These are phyloP conservation scores for Cercophora newfieldiana DNA, from an alignment of 495 filamentous ascomycete species.

Conservation along the genomic window DNA sequence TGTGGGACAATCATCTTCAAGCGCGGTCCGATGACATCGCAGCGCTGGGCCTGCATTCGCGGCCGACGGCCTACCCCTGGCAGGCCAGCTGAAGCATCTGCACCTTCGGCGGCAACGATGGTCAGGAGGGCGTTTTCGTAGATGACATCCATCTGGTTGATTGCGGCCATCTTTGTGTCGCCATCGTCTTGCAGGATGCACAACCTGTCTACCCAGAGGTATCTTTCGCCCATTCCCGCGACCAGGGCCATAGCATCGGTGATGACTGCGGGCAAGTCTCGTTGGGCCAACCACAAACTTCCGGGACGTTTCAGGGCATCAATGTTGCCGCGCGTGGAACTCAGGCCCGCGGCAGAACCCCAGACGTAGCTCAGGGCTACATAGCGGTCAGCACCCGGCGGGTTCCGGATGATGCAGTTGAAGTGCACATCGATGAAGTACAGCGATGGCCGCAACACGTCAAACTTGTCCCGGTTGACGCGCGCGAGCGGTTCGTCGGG, in stretches of 20 bases:
- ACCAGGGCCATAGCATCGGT: neutral
- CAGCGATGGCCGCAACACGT: too few relatives aligned
- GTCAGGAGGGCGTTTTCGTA: constrained; percentile 6
- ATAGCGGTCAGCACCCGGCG: neutral
- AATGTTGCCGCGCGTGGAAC: neutral
- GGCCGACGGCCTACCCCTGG: neutral
- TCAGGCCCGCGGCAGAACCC: neutral
- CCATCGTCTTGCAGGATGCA: constrained; percentile 38
- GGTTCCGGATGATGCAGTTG: neutral
- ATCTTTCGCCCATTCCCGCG: neutral
- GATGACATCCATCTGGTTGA: constrained; percentile 28
- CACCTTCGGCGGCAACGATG: constrained; percentile 4
- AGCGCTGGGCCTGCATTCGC: neutral
- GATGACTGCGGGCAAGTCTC: neutral
- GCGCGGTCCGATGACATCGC: neutral
- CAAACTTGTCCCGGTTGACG: too few relatives aligned
- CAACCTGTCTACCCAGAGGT: constrained; percentile 30
- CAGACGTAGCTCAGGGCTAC: neutral
- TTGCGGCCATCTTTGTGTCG: constrained; percentile 27
- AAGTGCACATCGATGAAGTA: neutral
- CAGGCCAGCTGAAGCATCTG: neutral
- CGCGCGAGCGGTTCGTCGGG: too few relatives aligned
- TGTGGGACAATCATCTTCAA: neutral
- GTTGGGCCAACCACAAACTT: neutral
- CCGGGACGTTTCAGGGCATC: neutral